Base-by-base conservation (phyloP, 352 stramenopile species). In the Aphanomyces cochlioides region DNA sequence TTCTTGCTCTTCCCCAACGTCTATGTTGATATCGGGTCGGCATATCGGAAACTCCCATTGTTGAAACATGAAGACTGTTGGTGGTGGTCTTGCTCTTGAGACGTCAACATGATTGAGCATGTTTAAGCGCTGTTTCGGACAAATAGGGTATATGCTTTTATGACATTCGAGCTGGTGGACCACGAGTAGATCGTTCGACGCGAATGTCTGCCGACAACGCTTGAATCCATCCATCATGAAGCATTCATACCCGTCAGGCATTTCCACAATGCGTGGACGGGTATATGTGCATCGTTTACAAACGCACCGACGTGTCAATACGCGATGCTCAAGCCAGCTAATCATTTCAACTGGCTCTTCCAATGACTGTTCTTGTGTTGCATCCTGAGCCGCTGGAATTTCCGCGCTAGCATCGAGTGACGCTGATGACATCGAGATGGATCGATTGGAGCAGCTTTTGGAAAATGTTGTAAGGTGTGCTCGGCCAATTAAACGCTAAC, bases 31-130 rank as follows among this genome's bases (percentile, higher is more conserved):
- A 13, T 43, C 36, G 5, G 64, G 64, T 15, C 19, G 17, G 10
- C 59, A 10, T 8, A 45, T 38, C 3, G 64, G 64, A 21, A 50
- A 34, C 15, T 70, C 47, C 12, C 53, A 58, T 36, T 70, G 64
- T 50, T 40, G 28, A 17, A 61, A 70, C 5, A 70, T 50, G 64
- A 63, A 70, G 5, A 70, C 54, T 5, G 64, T 70, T 12, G 64
- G 47, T 15, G 64, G 64, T 10, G 64, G 64, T 12, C 37, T 43
- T 15, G 39, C 47, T 19, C 8, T 45, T 7, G 54, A 45, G 40
- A 21, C 19, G 5, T 63, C 53, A 19, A 47, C 15, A 21, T 41
- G 43, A 36, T 61, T 70, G 38, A 63, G 36, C 50, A 70, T 60
- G 15, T 38, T 45, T 40, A 50, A 38, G 5, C 64, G 6, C 12